A percentile compares a stretch with the other conserved stretches of the same genome.
phyloP scores from a whole-genome alignment of 2,329 filamentous ascomycete species.

The Scopulariopsis brevicaulis region DNA sequence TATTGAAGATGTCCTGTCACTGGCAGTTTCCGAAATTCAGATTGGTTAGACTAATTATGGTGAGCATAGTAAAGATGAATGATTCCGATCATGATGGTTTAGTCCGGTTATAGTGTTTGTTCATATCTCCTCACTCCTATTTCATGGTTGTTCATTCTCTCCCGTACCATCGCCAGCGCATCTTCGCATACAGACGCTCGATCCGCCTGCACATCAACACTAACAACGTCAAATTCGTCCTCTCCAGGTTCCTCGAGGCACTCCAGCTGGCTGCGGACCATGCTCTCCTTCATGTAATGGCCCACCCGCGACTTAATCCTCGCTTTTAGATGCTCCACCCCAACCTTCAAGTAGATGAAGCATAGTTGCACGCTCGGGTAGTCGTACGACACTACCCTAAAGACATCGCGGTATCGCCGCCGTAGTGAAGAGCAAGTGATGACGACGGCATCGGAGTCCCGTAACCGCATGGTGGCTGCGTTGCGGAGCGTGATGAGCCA shows the following conservation, averaged over 20 bases:
- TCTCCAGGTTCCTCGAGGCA: slow-evolving; percentile 48
- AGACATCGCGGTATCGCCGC: slow-evolving; percentile 56
- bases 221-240: slow-evolving; percentile 28
- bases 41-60: too few species aligned
- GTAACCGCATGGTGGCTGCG: slow-evolving; percentile 9
- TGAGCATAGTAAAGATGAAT: too few species aligned
- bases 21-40: too few species aligned
- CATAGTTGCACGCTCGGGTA: slow-evolving; percentile 41
- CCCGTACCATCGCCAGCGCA: not conserved
- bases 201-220: slow-evolving; percentile 19
- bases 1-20: too few species aligned
- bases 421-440: slow-evolving; percentile 60
- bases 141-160: not conserved
- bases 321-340: slow-evolving; percentile 42
- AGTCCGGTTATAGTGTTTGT: not conserved
- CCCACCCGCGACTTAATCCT: slow-evolving; percentile 47
- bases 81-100: too few species aligned
- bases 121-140: not conserved
- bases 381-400: slow-evolving; percentile 38
- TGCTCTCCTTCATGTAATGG: slow-evolving; percentile 60
- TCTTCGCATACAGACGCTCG: slow-evolving; percentile 5
- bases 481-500: slow-evolving; percentile 49
- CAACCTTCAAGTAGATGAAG: slow-evolving; percentile 53
- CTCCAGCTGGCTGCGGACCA: slow-evolving; percentile 56
- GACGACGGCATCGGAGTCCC: slow-evolving; percentile 23